Conservation (phyloP, 2,329 filamentous ascomycete species). For the Cytospora leucostoma region DNA sequence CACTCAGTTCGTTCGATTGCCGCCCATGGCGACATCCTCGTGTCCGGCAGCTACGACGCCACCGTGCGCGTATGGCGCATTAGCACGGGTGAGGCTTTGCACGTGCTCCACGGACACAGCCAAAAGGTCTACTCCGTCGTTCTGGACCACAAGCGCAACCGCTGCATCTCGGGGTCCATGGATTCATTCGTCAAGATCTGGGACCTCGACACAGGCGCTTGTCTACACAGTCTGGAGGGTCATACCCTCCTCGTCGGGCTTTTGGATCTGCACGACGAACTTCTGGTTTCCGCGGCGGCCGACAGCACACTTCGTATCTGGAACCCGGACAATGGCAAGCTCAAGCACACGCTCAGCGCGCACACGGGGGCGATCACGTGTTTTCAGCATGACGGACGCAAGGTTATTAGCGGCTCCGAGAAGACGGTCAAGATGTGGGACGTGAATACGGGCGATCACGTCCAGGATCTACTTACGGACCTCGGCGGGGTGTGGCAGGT, state of each 20-base stretch:
- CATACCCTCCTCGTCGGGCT: slow-evolving; percentile 91
- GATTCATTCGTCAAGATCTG: slow-evolving; percentile 97
- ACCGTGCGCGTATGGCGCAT: slow-evolving; percentile 97
- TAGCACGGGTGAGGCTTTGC: slow-evolving; percentile 85
- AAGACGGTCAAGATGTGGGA: slow-evolving; percentile 99
- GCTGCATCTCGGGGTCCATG: slow-evolving; percentile 98
- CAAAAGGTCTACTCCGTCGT: slow-evolving; percentile 98
- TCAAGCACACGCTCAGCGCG: slow-evolving; percentile 85
- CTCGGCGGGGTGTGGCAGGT: slow-evolving; percentile 99
- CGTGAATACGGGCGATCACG: slow-evolving; percentile 85
- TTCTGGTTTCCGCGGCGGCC: slow-evolving; percentile 90
- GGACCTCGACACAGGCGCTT: slow-evolving; percentile 84
- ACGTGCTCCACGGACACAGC: slow-evolving; percentile 81
- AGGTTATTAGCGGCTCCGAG: slow-evolving; percentile 95
- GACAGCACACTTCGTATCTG: slow-evolving; percentile 95
- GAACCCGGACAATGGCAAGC: slow-evolving; percentile 91
- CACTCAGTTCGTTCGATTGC: slow-evolving; percentile 97
- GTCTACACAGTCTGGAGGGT: slow-evolving; percentile 87
- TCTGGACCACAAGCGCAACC: slow-evolving; percentile 84
- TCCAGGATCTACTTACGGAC: slow-evolving; percentile 89
- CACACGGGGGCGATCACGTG: slow-evolving; percentile 98
- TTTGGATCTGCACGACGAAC: slow-evolving; percentile 83
- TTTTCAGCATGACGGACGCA: slow-evolving; percentile 95
- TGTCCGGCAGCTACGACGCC: slow-evolving; percentile 95
- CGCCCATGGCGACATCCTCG: slow-evolving; percentile 90